Evolutionary conservation across 140 eudicot genomes (phyloP).

Genomic region (Flaveria floridana): DNA sequence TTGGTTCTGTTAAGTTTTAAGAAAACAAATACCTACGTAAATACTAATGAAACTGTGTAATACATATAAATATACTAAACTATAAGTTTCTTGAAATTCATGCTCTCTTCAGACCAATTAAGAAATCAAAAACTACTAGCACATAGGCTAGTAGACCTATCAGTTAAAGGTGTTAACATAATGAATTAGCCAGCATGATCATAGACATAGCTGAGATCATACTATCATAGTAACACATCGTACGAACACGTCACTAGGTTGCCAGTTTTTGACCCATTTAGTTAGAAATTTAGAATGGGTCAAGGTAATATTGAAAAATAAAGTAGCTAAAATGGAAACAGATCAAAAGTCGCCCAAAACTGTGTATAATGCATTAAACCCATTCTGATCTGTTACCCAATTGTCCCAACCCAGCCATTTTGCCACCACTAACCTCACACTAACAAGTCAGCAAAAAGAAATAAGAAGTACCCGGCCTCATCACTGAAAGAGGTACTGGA

Average conservation of each 20-base stretch:
- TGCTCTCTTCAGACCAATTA: slow-evolving; percentile 3
- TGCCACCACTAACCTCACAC: slow-evolving; percentile 8
- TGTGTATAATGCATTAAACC: slow-evolving; percentile 3
- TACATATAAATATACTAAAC: slow-evolving; percentile 16
- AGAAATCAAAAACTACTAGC: slow-evolving; percentile 2
- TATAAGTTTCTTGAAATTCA: background rate
- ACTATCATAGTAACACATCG: background rate
- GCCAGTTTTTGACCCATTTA: background rate
- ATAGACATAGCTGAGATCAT: no score
- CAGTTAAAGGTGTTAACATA: background rate
- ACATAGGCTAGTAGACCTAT: background rate
- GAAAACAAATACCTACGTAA: slow-evolving; percentile 19
- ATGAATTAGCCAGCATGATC: no score
- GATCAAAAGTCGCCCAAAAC: background rate
- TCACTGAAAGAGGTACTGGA: slow-evolving; percentile 45
- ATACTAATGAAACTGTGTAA: slow-evolving; percentile 15
- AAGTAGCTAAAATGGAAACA: background rate
- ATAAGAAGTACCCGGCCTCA: slow-evolving; percentile 52
- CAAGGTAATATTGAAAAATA: slow-evolving; percentile 7
- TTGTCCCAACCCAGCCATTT: background rate
- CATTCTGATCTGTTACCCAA: slow-evolving; percentile 3
- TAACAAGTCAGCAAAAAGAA: background rate
- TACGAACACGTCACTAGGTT: background rate
- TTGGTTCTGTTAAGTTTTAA: slow-evolving; percentile 40
- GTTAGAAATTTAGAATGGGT: background rate